Conservation (phyloP, 169 alveolate species). For the Prorocentrum cordatum region DNA sequence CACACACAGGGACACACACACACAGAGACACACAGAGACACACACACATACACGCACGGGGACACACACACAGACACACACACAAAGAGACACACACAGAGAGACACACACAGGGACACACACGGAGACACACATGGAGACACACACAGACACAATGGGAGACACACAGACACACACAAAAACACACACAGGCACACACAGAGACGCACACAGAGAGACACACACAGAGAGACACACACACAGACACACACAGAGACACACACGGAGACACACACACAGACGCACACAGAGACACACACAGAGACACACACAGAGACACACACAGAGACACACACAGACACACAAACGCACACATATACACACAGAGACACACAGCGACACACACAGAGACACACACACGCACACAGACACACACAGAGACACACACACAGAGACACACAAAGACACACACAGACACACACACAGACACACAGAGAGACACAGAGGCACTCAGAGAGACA, state of each 20-base stretch:
- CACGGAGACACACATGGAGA: background rate
- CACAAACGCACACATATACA: background rate
- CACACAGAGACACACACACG: background rate
- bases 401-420: background rate
- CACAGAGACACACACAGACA: background rate
- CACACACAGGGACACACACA: background rate
- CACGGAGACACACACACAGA: background rate
- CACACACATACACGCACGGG: background rate
- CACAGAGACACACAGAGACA: constrained; percentile 1
- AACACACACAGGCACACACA: background rate
- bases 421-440: background rate
- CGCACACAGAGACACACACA: background rate
- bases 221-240: background rate
- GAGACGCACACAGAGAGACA: background rate
- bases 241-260: background rate
- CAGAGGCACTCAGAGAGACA: background rate
- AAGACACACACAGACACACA: constrained; percentile 1
- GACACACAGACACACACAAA: background rate
- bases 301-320: background rate
- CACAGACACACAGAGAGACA: background rate
- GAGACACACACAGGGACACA: background rate
- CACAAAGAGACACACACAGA: background rate
- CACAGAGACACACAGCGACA: background rate
- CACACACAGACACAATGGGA: too few species aligned
- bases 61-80: background rate